Evolutionary conservation across 2,329 filamentous ascomycete genomes (phyloP).

Genomic region (Graphilbum fragrans): DNA sequence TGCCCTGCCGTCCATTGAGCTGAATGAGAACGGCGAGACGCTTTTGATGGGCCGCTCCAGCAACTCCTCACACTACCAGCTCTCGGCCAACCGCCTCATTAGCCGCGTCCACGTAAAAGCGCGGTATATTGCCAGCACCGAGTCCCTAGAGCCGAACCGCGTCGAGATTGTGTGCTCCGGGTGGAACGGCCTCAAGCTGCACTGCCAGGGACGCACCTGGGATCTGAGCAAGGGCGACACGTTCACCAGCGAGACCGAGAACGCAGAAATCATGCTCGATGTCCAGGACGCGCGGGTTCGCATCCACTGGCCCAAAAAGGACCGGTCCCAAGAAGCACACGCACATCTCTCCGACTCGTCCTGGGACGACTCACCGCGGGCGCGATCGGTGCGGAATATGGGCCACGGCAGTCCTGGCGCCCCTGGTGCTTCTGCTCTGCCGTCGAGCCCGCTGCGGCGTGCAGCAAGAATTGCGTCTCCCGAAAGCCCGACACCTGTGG

Average conservation of each 20-base stretch:
- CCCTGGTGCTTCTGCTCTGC: slow-evolving; percentile 24
- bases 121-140: slow-evolving; percentile 60
- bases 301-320: slow-evolving; percentile 65
- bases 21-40: slow-evolving; percentile 69
- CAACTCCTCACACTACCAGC: slow-evolving; percentile 89
- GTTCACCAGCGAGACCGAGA: slow-evolving; percentile 81
- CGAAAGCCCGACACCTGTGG: slow-evolving; percentile 49
- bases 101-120: slow-evolving; percentile 90
- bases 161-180: slow-evolving; percentile 86
- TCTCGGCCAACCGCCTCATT: slow-evolving; percentile 83
- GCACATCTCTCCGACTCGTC: slow-evolving; percentile 52
- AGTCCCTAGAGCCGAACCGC: slow-evolving; percentile 58
- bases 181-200: slow-evolving; percentile 90
- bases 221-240: slow-evolving; percentile 79
- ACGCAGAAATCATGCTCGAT: slow-evolving; percentile 85
- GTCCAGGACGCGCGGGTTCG: slow-evolving; percentile 87
- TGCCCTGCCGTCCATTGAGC: slow-evolving; percentile 68
- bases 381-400: slow-evolving; percentile 13
- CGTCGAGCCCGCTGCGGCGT: slow-evolving; percentile 49
- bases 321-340: slow-evolving; percentile 24
- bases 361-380: slow-evolving; percentile 53
- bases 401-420: slow-evolving; percentile 2
- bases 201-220: slow-evolving; percentile 79
- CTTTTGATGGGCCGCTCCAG: slow-evolving; percentile 86
- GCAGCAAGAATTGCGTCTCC: slow-evolving; percentile 56